Base-by-base conservation (phyloP, 2,329 filamentous ascomycete species). In the Xylariaceae sp. region DNA sequence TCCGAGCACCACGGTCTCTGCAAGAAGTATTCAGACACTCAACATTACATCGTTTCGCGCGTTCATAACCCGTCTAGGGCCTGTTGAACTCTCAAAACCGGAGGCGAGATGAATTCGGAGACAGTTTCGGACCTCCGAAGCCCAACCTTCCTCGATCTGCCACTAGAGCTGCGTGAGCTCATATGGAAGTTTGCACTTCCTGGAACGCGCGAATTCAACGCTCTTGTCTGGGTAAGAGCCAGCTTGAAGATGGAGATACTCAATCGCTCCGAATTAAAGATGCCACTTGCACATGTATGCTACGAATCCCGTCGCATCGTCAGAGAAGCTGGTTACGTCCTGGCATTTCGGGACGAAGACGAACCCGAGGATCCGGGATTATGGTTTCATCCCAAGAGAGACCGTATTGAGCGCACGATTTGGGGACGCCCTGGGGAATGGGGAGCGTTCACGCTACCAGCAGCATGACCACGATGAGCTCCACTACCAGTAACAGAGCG, bases 151-250 rank as follows among this genome's bases (percentile, higher is more conserved):
- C 42, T 44, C 5, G 56, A 59, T 46, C 53, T 65, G 1, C 63
- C 62, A 4, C 43, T 53, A 1, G 62, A 65, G 40, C 48, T 65
- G 14, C 59, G 62, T 9, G 61, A 58, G 18, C 60, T 63, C 17
- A 61, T 65, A 47, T 65, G 62, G 62, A 36, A 44, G 15, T 48
- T 56, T 15, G 62, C 63, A 1, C 58, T 65, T 1, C 62, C 62
- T 1, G 57, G 50, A 9, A 36, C 57, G 18, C 59, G 63, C 2
- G 39, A 54, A 12, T 58, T 65, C 56, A 56, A 54, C 22, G 56
- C 49, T 6, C 44, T 64, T 1, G 59, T 63, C 18, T 63, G 59
- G 48, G 56, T 48, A 6, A 60, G 57, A 11, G 48, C 51, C 14
- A 51, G 47, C 9, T 41, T 61, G 10, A 58, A 61, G 51, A 64